These are phyloP conservation scores for Aspergillus asperescens DNA, from an alignment of 495 filamentous ascomycete genomes.

Conservation along the genomic window DNA sequence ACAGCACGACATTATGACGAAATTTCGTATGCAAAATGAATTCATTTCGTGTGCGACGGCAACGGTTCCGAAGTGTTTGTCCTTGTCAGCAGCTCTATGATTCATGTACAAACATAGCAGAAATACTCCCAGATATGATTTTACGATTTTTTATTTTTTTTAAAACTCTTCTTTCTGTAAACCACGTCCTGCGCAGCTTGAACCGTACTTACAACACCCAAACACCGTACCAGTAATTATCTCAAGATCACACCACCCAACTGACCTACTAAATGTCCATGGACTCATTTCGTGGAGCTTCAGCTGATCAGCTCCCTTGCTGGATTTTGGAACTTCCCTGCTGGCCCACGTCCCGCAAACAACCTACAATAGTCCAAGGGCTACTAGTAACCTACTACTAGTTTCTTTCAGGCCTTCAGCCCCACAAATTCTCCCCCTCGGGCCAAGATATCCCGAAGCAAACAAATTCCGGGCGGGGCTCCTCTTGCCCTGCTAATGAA, in stretches of 20 bases:
- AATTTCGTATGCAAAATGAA: not conserved
- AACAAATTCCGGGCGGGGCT: no score
- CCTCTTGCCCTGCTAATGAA: no score
- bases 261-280: no score
- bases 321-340: no score
- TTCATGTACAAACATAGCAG: conserved; percentile 9
- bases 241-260: no score
- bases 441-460: not conserved
- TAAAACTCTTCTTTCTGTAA: not conserved
- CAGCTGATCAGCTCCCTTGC: no score
- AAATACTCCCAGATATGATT: conserved; percentile 1
- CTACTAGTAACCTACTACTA: no score
- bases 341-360: no score
- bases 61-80: not conserved
- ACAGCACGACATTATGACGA: conserved; percentile 7
- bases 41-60: not conserved
- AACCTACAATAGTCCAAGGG: no score
- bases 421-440: not conserved
- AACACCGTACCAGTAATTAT: not conserved
- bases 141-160: not conserved
- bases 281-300: no score
- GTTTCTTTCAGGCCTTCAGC: no score
- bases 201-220: no score
- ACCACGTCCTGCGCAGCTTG: not conserved
- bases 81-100: not conserved